Conservation (phyloP, 2,329 filamentous ascomycete genomes). For the Camillea tinctor region DNA sequence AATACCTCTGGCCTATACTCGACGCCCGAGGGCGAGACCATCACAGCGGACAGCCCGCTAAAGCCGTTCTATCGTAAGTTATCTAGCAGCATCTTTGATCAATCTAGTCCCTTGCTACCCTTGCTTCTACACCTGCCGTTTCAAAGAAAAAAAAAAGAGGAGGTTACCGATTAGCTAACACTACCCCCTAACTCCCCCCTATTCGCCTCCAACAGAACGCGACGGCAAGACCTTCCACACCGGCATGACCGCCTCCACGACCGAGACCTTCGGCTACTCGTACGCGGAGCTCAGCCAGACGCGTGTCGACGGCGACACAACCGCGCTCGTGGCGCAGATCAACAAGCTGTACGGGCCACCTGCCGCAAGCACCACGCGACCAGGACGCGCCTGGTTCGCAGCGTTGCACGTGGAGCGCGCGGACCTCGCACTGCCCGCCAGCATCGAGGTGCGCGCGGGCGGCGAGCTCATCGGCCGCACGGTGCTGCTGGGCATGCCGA, state of each 20-base stretch:
- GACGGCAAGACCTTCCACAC: slow-evolving; percentile 42
- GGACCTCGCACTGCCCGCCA: slow-evolving; percentile 38
- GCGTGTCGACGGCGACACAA: slow-evolving; percentile 58
- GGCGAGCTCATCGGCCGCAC: slow-evolving; percentile 32
- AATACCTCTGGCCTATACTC: slow-evolving; percentile 38
- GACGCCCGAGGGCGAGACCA: slow-evolving; percentile 38
- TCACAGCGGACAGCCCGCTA: slow-evolving; percentile 46
- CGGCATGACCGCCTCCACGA: slow-evolving; percentile 31
- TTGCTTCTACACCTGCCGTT: no score
- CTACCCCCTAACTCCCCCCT: neutral
- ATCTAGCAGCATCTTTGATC: slow-evolving; percentile 2
- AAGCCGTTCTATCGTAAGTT: slow-evolving; percentile 46
- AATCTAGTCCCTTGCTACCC: neutral
- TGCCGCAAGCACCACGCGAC: no score
- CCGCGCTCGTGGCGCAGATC: slow-evolving; percentile 60
- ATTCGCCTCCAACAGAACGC: slow-evolving; percentile 2
- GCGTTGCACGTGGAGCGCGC: slow-evolving; percentile 37
- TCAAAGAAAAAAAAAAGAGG: no score
- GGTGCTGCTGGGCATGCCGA: slow-evolving; percentile 38
- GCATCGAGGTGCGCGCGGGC: slow-evolving; percentile 35
- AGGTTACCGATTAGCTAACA: no score
- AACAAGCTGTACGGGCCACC: slow-evolving; percentile 46
- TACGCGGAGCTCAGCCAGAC: slow-evolving; percentile 44
- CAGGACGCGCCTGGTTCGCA: slow-evolving; percentile 30
- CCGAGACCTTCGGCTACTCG: slow-evolving; percentile 40